Percentiles rank a stretch among this genome's conserved stretches.
Evolutionary conservation across 495 filamentous ascomycete genomes (phyloP).

Genomic region (Umbilicaria muhlenbergii): DNA sequence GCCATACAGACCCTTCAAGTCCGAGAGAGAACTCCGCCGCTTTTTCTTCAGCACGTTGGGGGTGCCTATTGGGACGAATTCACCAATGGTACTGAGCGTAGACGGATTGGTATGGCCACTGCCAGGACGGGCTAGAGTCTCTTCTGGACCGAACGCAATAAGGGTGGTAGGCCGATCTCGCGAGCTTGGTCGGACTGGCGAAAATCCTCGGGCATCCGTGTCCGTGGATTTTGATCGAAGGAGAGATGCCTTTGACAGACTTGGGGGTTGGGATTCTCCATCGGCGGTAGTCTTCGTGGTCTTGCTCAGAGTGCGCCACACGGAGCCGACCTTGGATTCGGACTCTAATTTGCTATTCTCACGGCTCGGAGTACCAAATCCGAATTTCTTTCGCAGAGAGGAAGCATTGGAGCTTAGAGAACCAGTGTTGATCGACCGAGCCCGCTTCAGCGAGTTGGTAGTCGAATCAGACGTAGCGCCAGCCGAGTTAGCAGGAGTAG

Average conservation of each 20-base stretch:
- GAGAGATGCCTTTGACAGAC: slow-evolving; percentile 46
- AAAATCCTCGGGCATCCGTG: slow-evolving; percentile 34
- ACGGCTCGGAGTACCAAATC: slow-evolving; percentile 55
- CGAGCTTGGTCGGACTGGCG: slow-evolving; percentile 45
- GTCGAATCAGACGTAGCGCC: slow-evolving; percentile 2
- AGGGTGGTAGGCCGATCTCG: slow-evolving; percentile 41
- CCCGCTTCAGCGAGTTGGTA: slow-evolving; percentile 31
- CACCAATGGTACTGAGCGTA: slow-evolving; percentile 27
- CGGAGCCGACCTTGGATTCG: slow-evolving; percentile 56
- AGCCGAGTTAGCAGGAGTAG: not conserved
- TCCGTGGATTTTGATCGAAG: slow-evolving; percentile 75
- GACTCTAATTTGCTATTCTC: slow-evolving; percentile 60
- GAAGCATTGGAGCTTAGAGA: slow-evolving; percentile 61
- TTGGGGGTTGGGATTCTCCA: slow-evolving; percentile 29
- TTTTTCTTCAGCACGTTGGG: slow-evolving; percentile 39
- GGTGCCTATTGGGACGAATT: slow-evolving; percentile 14
- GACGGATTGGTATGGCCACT: slow-evolving; percentile 27
- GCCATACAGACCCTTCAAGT: slow-evolving; percentile 43
- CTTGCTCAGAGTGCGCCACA: slow-evolving; percentile 86
- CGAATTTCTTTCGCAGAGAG: slow-evolving; percentile 69
- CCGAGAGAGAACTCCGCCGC: slow-evolving; percentile 80
- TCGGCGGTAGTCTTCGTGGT: slow-evolving; percentile 42
- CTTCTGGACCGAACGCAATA: slow-evolving; percentile 23
- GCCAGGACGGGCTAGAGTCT: slow-evolving; percentile 28
- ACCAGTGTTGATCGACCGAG: slow-evolving; percentile 32